Base-by-base conservation (phyloP, 1,284 basidiomycete genomes). In the Pseudozyma hubeiensis region DNA sequence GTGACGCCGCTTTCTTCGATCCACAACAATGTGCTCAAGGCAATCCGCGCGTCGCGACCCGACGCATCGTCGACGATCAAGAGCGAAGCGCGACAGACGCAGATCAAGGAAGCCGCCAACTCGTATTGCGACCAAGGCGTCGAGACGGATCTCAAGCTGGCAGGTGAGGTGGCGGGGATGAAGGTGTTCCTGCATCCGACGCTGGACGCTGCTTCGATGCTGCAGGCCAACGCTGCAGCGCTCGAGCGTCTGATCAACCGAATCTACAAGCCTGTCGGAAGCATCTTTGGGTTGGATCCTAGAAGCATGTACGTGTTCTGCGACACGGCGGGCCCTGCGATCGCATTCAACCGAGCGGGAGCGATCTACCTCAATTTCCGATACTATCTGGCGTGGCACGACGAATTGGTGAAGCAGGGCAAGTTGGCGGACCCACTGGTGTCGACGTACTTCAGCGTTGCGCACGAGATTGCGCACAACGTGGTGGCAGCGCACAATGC, bases 311-410 rank as follows among this genome's bases (percentile, higher is more conserved):
- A 95, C 78, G 88, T 99, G 3, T 98, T 97, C 84, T 91, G 90
- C 85, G 94, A 99, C 81, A 82, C 88, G 10, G 86, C 87, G 7
- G 94, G 95, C 1, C 91, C 90, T 1, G 86, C 91, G 17, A 97
- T 98, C 65, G 96, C 95, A 0, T 98, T 98, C 87, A 99, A 98
- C 84, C 88, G 93, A 33, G 90, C 90, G 53, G 94, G 93, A 4
- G 91, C 91, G 63, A 88, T 99, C 33, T 98, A 94, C 86, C 87
- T 97, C 74, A 98, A 97, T 82, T 86, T 95, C 55, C 83, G 86
- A 40, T 97, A 91, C 83, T 96, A 90, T 73, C 88, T 92, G 80
- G 90, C 91, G 62, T 94, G 93, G 94, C 94, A 95, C 80, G 91
- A 94, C 68, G 85, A 84, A 0, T 88, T 91, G 53, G 91, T 93